Conservation (phyloP, 179 eudicot genomes). For the Kewa caespitosa region DNA sequence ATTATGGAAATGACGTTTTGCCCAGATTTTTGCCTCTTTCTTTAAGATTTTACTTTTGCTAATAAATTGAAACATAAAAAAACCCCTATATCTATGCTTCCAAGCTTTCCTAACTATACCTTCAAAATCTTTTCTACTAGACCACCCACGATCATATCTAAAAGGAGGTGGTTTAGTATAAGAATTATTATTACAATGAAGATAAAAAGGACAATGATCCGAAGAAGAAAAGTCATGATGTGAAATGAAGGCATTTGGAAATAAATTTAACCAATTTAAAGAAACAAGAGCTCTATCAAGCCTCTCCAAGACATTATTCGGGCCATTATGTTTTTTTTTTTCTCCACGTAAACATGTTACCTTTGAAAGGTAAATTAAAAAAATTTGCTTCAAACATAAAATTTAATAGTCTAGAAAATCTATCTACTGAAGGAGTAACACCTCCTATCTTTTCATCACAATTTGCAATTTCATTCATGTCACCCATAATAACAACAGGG, state of each 20-base stretch:
- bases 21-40: too few species aligned
- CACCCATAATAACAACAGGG: not conserved
- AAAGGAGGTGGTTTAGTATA: not conserved
- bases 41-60: not conserved
- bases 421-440: not conserved
- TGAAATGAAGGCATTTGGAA: not conserved
- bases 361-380: not conserved
- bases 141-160: not conserved
- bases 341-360: not conserved
- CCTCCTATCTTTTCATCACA: not conserved
- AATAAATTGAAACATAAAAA: not conserved
- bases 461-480: not conserved
- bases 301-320: not conserved
- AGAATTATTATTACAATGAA: not conserved
- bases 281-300: not conserved
- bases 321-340: not conserved
- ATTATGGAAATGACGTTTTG: too few species aligned
- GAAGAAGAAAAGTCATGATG: not conserved
- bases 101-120: not conserved
- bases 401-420: too few species aligned
- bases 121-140: not conserved
- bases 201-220: not conserved
- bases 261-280: not conserved
- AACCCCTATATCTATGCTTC: not conserved
- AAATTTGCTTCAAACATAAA: too few species aligned